Base-by-base conservation (phyloP, 2,329 filamentous ascomycete genomes). In the Nannizziopsis arthrosporioides region DNA sequence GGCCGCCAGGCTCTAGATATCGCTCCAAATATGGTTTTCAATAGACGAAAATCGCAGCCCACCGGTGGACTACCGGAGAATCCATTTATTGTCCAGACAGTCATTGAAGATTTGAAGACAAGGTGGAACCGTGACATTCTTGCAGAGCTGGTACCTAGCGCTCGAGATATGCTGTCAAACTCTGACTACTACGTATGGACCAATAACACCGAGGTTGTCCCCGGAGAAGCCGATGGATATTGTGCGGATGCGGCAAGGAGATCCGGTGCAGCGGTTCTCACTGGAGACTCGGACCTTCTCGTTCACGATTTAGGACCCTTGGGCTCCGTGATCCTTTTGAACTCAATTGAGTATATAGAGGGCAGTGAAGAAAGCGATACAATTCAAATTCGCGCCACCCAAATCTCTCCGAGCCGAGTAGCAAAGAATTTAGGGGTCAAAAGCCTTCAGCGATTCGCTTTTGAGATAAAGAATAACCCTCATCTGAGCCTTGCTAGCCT, bases 271-370 rank as follows among this genome's bases (percentile, higher is more conserved):
- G 74, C 87, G 11, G 69, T 81, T 22, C 65, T 95, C 5, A 93
- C 87, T 0, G 81, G 80, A n/a, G 90, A 96, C 58, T 93, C 88
- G 0, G 90, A 96, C 59, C 72, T 95, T 7, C 69, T 94, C 0
- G 73, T 90, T 0, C 81, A 89, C 60, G 75, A 86, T 50, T 72
- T 90, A 7, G 82, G 81, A 0, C 42, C 60, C 0, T 54, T 73
- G 1, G 82, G 82, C 0, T 70, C 72, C 1, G 78, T 94, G 0
- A 69, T 80, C 0, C 81, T 90, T 49, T 75, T 94, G 27, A 72
- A 75, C 48, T 82, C 86, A 42, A 63, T 90, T 7, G 53, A 55
- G 19, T 34, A 34, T 17, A 27, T 19, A 5, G 44, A 49, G 15
- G 40, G 12, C 19, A 14, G 42, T 12, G 22, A 30, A 19, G 17